Evolutionary conservation across 2,329 filamentous ascomycete species (phyloP).

Genomic region (Cordyceps sp.): DNA sequence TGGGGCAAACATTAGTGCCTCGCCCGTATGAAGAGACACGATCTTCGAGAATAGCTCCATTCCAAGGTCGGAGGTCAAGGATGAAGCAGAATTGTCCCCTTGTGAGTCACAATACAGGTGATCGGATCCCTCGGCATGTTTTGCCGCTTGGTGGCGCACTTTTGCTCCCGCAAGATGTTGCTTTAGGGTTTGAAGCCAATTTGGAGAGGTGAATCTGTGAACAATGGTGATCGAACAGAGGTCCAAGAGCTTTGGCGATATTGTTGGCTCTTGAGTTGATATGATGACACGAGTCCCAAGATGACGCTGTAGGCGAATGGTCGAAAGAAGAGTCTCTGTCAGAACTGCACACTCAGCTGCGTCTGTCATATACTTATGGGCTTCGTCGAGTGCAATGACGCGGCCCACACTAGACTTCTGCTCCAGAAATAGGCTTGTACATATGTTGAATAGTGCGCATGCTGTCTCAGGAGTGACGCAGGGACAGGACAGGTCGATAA

Average conservation of each 20-base stretch:
- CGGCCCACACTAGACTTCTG: constrained; percentile 28
- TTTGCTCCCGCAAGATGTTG: constrained; percentile 25
- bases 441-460: constrained; percentile 58
- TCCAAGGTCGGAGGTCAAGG: too few species aligned
- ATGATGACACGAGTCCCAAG: constrained; percentile 50
- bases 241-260: constrained; percentile 51
- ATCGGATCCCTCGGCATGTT: too few species aligned
- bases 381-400: constrained; percentile 58
- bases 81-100: too few species aligned
- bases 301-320: constrained; percentile 60
- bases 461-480: constrained; percentile 51
- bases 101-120: too few species aligned
- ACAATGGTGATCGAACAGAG: constrained; percentile 59
- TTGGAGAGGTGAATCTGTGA: constrained; percentile 52
- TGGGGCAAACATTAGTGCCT: too few species aligned
- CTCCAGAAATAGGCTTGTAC: constrained; percentile 48
- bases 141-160: neutral
- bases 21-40: too few species aligned
- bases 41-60: too few species aligned
- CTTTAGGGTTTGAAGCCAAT: constrained; percentile 34
- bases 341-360: constrained; percentile 37
- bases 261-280: constrained; percentile 61
- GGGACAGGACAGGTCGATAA: constrained; percentile 55
- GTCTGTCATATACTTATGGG: constrained; percentile 56
- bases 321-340: constrained; percentile 42